Evolutionary conservation across 129 eudicot species (phyloP).

Genomic region (Flaveria brownii): DNA sequence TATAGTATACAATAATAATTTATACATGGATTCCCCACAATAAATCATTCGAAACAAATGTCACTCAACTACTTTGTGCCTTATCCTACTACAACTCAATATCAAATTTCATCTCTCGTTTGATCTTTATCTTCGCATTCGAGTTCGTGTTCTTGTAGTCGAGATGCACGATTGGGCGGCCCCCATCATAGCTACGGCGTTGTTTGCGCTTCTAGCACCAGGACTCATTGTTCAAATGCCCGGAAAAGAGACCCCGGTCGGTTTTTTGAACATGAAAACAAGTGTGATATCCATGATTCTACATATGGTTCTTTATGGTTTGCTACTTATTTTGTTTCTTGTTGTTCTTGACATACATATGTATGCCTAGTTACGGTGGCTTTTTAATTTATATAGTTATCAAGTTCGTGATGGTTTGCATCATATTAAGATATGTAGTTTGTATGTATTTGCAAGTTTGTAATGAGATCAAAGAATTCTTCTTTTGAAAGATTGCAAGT

Average conservation of each 20-base stretch:
- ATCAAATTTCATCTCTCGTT: slow-evolving; percentile 21
- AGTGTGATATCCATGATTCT: slow-evolving; percentile 56
- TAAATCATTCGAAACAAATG: slow-evolving; percentile 5
- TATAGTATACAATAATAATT: not conserved
- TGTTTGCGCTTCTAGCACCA: slow-evolving; percentile 71
- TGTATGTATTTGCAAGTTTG: slow-evolving; percentile 16
- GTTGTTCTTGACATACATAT: slow-evolving; percentile 69
- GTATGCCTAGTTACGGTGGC: slow-evolving; percentile 41
- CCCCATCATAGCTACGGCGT: slow-evolving; percentile 70
- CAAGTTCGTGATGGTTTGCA: not conserved
- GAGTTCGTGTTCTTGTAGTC: slow-evolving; percentile 7
- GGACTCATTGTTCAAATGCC: slow-evolving; percentile 81
- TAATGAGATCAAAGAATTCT: not conserved
- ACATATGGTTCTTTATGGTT: slow-evolving; percentile 71
- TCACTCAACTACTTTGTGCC: slow-evolving; percentile 17
- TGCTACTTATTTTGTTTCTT: slow-evolving; percentile 79
- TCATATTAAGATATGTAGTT: not conserved
- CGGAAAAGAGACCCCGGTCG: slow-evolving; percentile 59
- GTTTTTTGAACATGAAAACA: slow-evolving; percentile 88
- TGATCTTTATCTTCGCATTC: not conserved
- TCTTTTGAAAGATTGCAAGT: not conserved
- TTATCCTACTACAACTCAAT: slow-evolving; percentile 24
- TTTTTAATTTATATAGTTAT: no score
- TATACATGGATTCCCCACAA: slow-evolving; percentile 11
- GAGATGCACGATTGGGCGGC: slow-evolving; percentile 87